Evolutionary conservation across 176 grass and related monocot genomes (phyloP).

Genomic region (Phoenix roebelenii): DNA sequence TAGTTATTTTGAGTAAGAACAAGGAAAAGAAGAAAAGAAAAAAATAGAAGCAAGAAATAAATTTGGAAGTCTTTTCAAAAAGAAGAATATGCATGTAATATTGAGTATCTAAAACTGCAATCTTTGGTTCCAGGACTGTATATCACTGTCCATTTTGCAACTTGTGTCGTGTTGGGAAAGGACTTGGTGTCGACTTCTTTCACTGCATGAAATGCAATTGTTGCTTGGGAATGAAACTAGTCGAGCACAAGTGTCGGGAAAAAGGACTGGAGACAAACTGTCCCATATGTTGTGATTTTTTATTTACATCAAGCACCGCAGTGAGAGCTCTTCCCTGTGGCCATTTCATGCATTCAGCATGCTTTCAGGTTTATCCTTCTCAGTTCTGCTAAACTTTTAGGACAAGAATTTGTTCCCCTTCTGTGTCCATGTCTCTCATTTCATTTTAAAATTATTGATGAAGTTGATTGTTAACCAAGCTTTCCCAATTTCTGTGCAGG

Average conservation of each 20-base stretch:
- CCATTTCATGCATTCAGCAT: slow-evolving; percentile 92
- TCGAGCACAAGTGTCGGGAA: slow-evolving; percentile 75
- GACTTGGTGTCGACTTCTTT: slow-evolving; percentile 83
- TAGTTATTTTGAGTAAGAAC: too few relatives aligned
- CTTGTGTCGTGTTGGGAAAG: slow-evolving; percentile 71
- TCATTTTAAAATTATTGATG: neutral
- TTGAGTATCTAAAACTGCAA: slow-evolving; percentile 5
- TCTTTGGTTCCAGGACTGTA: slow-evolving; percentile 43
- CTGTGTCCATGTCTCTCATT: too few relatives aligned
- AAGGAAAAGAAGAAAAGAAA: too few relatives aligned
- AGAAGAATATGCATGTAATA: too few relatives aligned
- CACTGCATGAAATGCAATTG: slow-evolving; percentile 98
- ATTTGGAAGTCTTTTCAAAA: too few relatives aligned
- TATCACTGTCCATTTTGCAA: slow-evolving; percentile 97
- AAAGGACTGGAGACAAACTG: slow-evolving; percentile 81
- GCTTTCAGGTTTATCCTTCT: slow-evolving; percentile 53
- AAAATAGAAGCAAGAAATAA: too few relatives aligned
- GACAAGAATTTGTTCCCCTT: too few relatives aligned
- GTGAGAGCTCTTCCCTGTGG: slow-evolving; percentile 77
- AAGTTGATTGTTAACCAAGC: neutral
- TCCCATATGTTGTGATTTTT: slow-evolving; percentile 69
- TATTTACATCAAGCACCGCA: slow-evolving; percentile 77
- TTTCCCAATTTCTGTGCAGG: slow-evolving; percentile 35
- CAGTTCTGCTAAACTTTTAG: too few relatives aligned
- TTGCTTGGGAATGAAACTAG: slow-evolving; percentile 67